phyloP scores from a whole-genome alignment of 2,329 filamentous ascomycete genomes.

The Onygena corvina region DNA sequence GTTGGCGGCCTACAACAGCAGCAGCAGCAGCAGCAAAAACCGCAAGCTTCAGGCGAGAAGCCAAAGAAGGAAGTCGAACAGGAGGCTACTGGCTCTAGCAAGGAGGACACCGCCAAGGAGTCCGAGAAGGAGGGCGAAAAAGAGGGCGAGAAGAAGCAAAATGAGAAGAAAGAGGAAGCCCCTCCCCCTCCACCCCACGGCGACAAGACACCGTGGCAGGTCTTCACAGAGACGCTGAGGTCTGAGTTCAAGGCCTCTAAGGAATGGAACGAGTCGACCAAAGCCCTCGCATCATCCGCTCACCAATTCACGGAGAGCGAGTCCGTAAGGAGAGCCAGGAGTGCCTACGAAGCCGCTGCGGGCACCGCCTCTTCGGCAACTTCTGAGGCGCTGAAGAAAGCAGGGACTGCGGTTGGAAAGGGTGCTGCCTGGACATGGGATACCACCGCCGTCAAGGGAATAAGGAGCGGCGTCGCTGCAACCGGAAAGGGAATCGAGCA shows the following conservation, averaged over 20 bases:
- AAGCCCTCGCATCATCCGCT: slow-evolving; percentile 77
- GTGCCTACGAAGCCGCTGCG: slow-evolving; percentile 77
- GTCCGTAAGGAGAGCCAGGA: slow-evolving; percentile 69
- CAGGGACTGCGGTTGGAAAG: slow-evolving; percentile 76
- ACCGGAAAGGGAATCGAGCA: slow-evolving; percentile 84
- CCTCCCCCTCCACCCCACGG: slow-evolving; percentile 85
- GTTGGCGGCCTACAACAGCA: slow-evolving; percentile 25
- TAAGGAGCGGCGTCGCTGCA: slow-evolving; percentile 71
- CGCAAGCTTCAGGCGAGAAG: slow-evolving; percentile 20
- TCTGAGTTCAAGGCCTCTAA: slow-evolving; percentile 92
- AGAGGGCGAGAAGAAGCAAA: slow-evolving; percentile 31
- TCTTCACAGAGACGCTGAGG: slow-evolving; percentile 94
- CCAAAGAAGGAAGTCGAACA: slow-evolving; percentile 24
- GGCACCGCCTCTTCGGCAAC: slow-evolving; percentile 70
- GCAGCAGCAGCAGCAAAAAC: slow-evolving; percentile 28
- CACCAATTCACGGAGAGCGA: slow-evolving; percentile 91
- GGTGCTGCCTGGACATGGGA: slow-evolving; percentile 97
- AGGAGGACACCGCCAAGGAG: slow-evolving; percentile 20
- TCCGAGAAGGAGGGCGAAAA: slow-evolving; percentile 39
- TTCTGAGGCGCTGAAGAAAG: slow-evolving; percentile 68
- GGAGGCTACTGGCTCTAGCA: slow-evolving; percentile 14
- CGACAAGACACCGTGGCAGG: slow-evolving; percentile 97
- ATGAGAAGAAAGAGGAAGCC: slow-evolving; percentile 50
- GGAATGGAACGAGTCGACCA: slow-evolving; percentile 98
- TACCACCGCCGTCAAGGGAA: slow-evolving; percentile 79